Evolutionary conservation across 1,284 basidiomycete species (phyloP), one percentile per base, ranked within the genome.

Genomic region (Microbotryum scabiosae): DNA sequence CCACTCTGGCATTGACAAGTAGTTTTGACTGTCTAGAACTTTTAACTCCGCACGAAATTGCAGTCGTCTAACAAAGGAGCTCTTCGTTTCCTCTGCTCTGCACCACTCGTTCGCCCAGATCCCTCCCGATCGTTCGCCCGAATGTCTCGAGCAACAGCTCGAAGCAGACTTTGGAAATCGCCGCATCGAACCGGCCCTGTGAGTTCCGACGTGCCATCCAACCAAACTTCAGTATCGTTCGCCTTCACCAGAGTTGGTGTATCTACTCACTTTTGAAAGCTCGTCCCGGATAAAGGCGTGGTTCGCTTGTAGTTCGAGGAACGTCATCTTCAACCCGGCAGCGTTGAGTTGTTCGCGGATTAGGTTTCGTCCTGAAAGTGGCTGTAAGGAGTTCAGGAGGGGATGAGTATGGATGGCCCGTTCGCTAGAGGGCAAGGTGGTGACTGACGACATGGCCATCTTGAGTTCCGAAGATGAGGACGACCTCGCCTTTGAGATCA

Each of bases 241-340:
- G 30, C 30, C 30, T 30, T 30, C 2, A 30, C n/a, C n/a, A n/a
- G 46, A 21, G 12, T 5, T 21, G 25, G 14, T 10, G 2, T 3
- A n/a, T 25, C 18, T 20, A 16, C 57, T 28, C 10, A 68, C 67
- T 28, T 94, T 94, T 44, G 87, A 90, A 4, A 82, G 81, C 71
- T 91, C 88, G 74, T 94, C 91, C 7, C 91, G 84, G 69, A 94
- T 86, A 76, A 94, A 96, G 4, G 91, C 91, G 70, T 94, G 91
- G 71, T 93, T 90, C 0, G 90, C 91, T 75, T 92, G 77, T 72
- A 92, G 90, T 88, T 94, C 73, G 12, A 61, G 43, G 63, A 59
- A 66, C 20, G 58, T 63, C 4, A 61, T 46, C 36, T 43, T 44
- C 5, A 59, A 23, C 16, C 56, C 44, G 43, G 56, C 28, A 30